These are phyloP conservation scores for Malus domestica DNA, from an alignment of 306 rosid genomes.

Conservation along the genomic window DNA sequence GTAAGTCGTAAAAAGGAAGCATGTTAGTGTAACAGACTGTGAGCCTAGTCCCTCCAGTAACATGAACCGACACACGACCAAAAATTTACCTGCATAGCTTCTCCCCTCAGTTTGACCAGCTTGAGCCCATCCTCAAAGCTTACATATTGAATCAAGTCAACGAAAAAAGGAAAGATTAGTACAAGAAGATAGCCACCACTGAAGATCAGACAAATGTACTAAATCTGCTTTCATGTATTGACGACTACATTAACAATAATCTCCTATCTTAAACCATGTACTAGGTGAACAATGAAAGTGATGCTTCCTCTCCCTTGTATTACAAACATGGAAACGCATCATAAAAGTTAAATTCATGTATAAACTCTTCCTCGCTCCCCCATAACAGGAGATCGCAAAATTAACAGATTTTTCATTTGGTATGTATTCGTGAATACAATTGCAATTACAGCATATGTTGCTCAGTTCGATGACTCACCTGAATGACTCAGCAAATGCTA, in stretches of 20 bases:
- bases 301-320: neutral
- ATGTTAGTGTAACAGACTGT: neutral
- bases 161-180: neutral
- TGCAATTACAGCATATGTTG: neutral
- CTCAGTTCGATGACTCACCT: slow-evolving; percentile 40
- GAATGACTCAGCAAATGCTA: slow-evolving; percentile 89
- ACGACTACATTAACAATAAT: neutral
- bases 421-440: neutral
- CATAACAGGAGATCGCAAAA: neutral
- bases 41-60: neutral
- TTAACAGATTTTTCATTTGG: neutral
- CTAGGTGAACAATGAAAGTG: neutral
- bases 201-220: slow-evolving; percentile 6
- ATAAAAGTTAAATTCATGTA: neutral
- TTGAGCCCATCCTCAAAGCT: slow-evolving; percentile 99
- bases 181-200: neutral
- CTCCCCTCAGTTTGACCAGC: slow-evolving; percentile 95
- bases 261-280: neutral
- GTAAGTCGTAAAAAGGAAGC: slow-evolving; percentile 4
- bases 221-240: neutral
- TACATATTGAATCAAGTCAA: slow-evolving; percentile 25
- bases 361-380: neutral
- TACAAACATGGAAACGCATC: neutral
- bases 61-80: slow-evolving; percentile 5
- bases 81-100: slow-evolving; percentile 88